Base-by-base conservation (phyloP, 2,329 filamentous ascomycete species). In the Ophiocordyceps camponoti-floridani region DNA sequence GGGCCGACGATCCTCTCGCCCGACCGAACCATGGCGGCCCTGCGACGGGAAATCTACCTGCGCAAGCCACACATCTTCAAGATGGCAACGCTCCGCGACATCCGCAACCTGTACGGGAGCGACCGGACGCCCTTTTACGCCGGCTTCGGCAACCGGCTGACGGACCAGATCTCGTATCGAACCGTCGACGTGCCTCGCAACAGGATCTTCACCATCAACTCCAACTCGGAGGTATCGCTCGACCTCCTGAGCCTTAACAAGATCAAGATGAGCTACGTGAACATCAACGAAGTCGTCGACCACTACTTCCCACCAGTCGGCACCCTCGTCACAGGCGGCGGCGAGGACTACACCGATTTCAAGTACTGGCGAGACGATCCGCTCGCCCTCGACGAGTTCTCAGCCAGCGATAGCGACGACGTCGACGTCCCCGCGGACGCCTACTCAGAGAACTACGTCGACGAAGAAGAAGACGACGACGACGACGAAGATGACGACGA, bases 31-130 rank as follows among this genome's bases (percentile, higher is more conserved):
- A 93, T 96, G 65, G 88, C 93, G 8, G 93, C 91, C 1, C 64
- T 98, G 28, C 75, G 91, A 46, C 79, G 91, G 42, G 91, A 98
- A 59, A 77, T 98, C 6, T 98, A 98, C 58, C 71, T 98, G 26
- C 78, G 91, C 44, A 96, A 98, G 60, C 93, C 91, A 0, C 88
- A 98, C 58, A 86, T 98, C 8, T 98, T 98, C 75, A 98, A 98
- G 64, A 98, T 98, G 93, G 87, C 91, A 2, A 98, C 91, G 50
- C 67, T 98, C 18, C 79, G 91, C 38, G 91, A 98, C 59, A 96
- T 98, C 53, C 79, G 88, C 57, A 84, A 81, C 47, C 71, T 98
- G 0, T 98, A 95, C 56, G 80, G 78, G 3, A 70, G 76, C 0
- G 77, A 82, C 26, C 70, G 76, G 40, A 86, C 80, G 16, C 89